Evolutionary conservation across 78 protist species (phyloP), one percentile per base, ranked within the genome.

Genomic region (Dictyostelium firmibasis): DNA sequence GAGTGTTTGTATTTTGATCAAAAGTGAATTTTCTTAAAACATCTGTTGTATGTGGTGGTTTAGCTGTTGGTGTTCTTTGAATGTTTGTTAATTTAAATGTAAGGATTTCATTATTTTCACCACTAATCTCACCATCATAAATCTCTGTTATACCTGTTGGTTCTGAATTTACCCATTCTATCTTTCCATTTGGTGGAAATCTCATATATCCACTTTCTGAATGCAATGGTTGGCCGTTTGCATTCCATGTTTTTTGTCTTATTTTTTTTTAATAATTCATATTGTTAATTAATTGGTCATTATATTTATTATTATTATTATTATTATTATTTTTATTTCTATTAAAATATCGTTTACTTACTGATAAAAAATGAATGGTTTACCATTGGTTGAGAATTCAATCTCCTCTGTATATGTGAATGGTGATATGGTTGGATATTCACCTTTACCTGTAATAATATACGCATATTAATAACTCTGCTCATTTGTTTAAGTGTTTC

Each of bases 21-120:
- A 35, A 82, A 16, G 13, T 35, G 38, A 89, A 89, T 31, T 25
- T 6, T 44, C 94, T 33, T 10, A 44, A 2, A 3, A 84, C 81
- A 35, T 81, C 31, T 25, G 86, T 89, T 0, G 85, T 84, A 33
- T 89, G 86, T 43, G 94, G 94, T 50, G 69, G 27, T 31, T 81
- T 89, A 0, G 94, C 94, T 81, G 88, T n/a, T 25, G 86, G 53
- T 33, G 94, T 81, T 89, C 94, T 89, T n/a, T n/a, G 23, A n/a
- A 89, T 81, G 35, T 41, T 35, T 57, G 31, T 81, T 23, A 81
- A 47, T 36, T 11, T 62, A 14, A 89, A 44, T 33, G 69, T 16
- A 38, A 43, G 3, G 1, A 6, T 41, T 10, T 18, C 25, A 31
- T 13, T 41, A 72, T 35, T 5, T 23, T 76, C 43, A 16, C n/a